Conservation (phyloP, 208 protist genomes). For the Leishmania guyanensis region DNA sequence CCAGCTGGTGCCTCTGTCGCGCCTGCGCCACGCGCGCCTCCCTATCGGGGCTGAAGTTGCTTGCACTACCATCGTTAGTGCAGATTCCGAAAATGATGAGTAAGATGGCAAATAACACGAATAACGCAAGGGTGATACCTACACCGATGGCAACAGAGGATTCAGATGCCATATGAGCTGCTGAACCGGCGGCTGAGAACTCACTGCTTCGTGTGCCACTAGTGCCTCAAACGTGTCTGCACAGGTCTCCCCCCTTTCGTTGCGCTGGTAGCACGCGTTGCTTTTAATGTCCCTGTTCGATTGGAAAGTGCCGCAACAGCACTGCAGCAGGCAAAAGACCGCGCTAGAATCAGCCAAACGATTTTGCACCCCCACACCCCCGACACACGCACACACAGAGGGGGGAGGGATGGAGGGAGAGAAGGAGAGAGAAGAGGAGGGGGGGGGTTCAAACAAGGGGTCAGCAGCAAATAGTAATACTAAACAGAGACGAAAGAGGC, state of each 20-base stretch:
- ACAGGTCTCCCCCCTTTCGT: not conserved
- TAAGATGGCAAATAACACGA: not conserved
- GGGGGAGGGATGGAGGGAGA: slow-evolving; percentile 5
- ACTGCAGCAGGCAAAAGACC: not conserved
- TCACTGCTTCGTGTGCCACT: not conserved
- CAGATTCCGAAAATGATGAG: slow-evolving; percentile 13
- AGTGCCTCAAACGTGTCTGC: not conserved
- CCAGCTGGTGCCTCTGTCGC: slow-evolving; percentile 21
- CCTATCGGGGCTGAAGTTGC: slow-evolving; percentile 10
- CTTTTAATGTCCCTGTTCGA: not conserved
- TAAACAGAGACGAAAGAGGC: not conserved
- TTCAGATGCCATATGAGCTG: slow-evolving; percentile 1
- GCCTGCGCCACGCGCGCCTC: slow-evolving; percentile 27
- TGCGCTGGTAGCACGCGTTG: not conserved
- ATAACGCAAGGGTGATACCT: slow-evolving; percentile 22
- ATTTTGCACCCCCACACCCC: not conserved
- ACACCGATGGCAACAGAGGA: slow-evolving; percentile 8
- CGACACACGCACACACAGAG: not conserved
- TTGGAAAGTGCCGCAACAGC: not conserved
- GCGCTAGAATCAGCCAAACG: not conserved
- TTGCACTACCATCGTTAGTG: slow-evolving; percentile 3
- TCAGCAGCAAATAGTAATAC: not conserved
- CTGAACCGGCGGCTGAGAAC: not conserved
- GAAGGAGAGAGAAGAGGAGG: not conserved
- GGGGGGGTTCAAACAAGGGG: too few relatives aligned